Evolutionary conservation across 1,139 yeast genomes (phyloP), one percentile per base, ranked within the genome.

Genomic region (Taiozyma sp.): DNA sequence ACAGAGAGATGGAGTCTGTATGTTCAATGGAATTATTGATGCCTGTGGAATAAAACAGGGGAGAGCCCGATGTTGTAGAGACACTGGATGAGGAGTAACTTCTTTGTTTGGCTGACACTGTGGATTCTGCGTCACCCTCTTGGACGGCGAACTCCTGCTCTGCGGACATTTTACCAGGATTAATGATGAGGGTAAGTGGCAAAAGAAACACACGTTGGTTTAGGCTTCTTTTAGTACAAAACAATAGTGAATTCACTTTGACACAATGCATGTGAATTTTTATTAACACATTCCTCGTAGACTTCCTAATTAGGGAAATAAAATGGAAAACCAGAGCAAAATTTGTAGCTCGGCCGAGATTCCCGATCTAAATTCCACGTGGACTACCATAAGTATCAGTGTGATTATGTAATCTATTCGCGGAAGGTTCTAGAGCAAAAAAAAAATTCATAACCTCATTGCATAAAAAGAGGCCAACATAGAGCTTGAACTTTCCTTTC

Each of bases 1-100:
- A 59, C 2, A 73, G 53, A 0, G 72, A 60, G 7, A 69, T 53
- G 29, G 61, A 64, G 4, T 72, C 77, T 13, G 54, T 46, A 28
- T 47, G 50, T 12, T 60, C 64, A 12, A 54, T 47, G 0, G 61
- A 57, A 19, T 49, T 47, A 13, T 53, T 48, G 30, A 50, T 49
- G 3, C 19, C 49, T 9, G 57, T 47, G 12, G 60, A 48, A 40
- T 59, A 57, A 42, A 58, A 56, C 13, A 58, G 40, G 2, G 65
- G 64, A 1, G 66, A 59, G 0, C 57, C 54, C 3, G 59, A 50
- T 1, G 64, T 56, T 0, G 60, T 55, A 2, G 49, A 29, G 8
- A 34, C 14, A 39, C 52, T 50, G 3, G 53, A 47, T 2, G 57
- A 57, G 4, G 57, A 53, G 30, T 46, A 48, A 0, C 54, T 45